Evolutionary conservation across 441 rosid genomes (phyloP).

Genomic region (Brassica balearica): DNA sequence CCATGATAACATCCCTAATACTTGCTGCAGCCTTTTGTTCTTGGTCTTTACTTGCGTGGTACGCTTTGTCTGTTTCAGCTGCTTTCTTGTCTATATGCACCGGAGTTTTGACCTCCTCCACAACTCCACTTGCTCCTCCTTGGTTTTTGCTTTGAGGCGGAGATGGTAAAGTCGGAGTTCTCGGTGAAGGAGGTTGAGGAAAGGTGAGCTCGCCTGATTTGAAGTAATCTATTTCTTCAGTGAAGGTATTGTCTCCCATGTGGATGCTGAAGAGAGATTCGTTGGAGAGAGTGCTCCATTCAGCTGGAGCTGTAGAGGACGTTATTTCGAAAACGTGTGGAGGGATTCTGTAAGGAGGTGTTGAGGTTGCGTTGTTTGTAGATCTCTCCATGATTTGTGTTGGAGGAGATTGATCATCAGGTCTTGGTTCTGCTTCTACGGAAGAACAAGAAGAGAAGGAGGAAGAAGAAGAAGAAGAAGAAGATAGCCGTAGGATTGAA

Average conservation of each 20-base stretch:
- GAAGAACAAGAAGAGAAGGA: constrained; percentile 44
- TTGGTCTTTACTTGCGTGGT: constrained; percentile 43
- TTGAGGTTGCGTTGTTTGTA: constrained; percentile 25
- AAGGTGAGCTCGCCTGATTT: constrained; percentile 56
- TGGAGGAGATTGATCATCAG: constrained; percentile 50
- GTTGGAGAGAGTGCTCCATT: constrained; percentile 66
- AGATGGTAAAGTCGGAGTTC: constrained; percentile 38
- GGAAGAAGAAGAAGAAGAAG: neutral
- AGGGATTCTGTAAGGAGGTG: constrained; percentile 55
- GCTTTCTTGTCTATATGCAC: constrained; percentile 39
- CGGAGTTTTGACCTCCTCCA: constrained; percentile 32
- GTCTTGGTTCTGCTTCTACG: constrained; percentile 42
- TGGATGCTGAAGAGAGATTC: constrained; percentile 70
- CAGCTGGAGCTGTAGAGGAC: constrained; percentile 50
- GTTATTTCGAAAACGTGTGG: constrained; percentile 57
- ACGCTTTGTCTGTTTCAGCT: constrained; percentile 23
- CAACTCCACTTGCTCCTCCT: constrained; percentile 14
- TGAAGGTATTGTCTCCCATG: constrained; percentile 60
- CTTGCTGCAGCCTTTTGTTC: constrained; percentile 63
- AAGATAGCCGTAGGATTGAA: too few species aligned
- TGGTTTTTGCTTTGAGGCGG: constrained; percentile 9
- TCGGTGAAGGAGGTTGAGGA: constrained; percentile 42
- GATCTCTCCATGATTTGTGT: constrained; percentile 62
- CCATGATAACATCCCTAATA: constrained; percentile 59
- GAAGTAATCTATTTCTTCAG: constrained; percentile 42